These are phyloP conservation scores for Kazachstania taianensis DNA, from an alignment of 805 yeast species.

Conservation along the genomic window DNA sequence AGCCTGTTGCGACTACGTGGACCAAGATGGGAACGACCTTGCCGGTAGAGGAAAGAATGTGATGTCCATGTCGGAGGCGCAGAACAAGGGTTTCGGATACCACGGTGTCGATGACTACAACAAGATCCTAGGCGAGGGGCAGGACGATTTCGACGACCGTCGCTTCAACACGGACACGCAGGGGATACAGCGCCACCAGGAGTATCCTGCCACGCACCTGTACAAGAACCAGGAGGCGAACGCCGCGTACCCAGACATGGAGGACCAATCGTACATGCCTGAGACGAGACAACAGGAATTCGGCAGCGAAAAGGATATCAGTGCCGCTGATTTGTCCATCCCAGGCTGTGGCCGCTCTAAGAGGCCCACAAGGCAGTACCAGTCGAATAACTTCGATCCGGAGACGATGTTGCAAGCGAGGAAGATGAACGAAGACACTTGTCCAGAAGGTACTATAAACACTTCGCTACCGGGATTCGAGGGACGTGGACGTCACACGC, in stretches of 20 bases:
- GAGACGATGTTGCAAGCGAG: constrained; percentile 8
- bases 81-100: constrained; percentile 6
- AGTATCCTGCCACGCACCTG: constrained; percentile 9
- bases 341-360: constrained; percentile 11
- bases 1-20: constrained; percentile 4
- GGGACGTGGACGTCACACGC: constrained; percentile 7
- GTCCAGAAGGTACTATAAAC: constrained; percentile 6
- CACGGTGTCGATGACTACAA: constrained; percentile 3
- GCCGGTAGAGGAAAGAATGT: background rate
- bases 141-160: constrained; percentile 6
- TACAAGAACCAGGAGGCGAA: constrained; percentile 1
- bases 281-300: constrained; percentile 5
- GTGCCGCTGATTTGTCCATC: too few relatives aligned
- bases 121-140: constrained; percentile 11
- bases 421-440: constrained; percentile 7
- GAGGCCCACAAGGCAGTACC: background rate
- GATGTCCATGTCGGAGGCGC: constrained; percentile 7
- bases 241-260: constrained; percentile 4
- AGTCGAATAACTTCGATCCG: constrained; percentile 6
- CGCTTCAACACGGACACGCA: background rate
- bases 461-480: constrained; percentile 8
- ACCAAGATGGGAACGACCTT: background rate
- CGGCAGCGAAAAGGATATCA: constrained; percentile 1
- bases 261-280: constrained; percentile 3
- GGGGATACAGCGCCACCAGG: background rate